Conservation (phyloP, 352 stramenopile species). For the Globisporangium barbulae region DNA sequence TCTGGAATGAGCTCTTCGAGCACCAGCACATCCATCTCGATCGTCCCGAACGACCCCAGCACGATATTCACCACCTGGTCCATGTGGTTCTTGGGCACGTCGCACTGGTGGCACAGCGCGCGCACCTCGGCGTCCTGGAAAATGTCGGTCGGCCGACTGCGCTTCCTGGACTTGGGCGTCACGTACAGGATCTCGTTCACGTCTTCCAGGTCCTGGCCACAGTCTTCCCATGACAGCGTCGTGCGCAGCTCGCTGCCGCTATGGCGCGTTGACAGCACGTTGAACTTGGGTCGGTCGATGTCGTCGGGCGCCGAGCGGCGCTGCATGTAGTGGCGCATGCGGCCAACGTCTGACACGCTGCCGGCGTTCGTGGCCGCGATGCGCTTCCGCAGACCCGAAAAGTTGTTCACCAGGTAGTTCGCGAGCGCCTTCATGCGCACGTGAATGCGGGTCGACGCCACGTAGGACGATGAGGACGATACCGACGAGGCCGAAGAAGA, state of each 20-base stretch:
- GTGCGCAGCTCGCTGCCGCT: conserved; percentile 42
- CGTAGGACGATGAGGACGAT: conserved; percentile 15
- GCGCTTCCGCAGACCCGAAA: conserved; percentile 30
- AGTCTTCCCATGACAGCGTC: conserved; percentile 46
- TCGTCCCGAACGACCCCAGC: conserved; percentile 54
- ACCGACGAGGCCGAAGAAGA: conserved; percentile 18
- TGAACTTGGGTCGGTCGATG: conserved; percentile 36
- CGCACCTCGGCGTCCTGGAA: conserved; percentile 50
- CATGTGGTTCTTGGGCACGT: conserved; percentile 37
- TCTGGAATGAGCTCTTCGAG: conserved; percentile 59
- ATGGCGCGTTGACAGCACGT: conserved; percentile 37
- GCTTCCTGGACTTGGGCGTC: conserved; percentile 48
- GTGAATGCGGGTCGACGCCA: conserved; percentile 20
- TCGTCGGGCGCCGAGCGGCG: conserved; percentile 36
- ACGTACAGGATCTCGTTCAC: conserved; percentile 42
- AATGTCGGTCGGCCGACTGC: conserved; percentile 35
- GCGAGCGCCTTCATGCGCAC: conserved; percentile 39
- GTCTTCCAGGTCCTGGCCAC: conserved; percentile 24
- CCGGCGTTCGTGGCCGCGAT: conserved; percentile 18
- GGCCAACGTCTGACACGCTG: conserved; percentile 32
- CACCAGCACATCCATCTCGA: conserved; percentile 63
- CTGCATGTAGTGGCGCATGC: conserved; percentile 43
- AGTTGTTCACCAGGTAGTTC: conserved; percentile 46
- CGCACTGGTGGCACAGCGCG: conserved; percentile 45
- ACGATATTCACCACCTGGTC: conserved; percentile 52